phyloP scores from a whole-genome alignment of 352 stramenopile genomes.

The Globisporangium camurandrum region DNA sequence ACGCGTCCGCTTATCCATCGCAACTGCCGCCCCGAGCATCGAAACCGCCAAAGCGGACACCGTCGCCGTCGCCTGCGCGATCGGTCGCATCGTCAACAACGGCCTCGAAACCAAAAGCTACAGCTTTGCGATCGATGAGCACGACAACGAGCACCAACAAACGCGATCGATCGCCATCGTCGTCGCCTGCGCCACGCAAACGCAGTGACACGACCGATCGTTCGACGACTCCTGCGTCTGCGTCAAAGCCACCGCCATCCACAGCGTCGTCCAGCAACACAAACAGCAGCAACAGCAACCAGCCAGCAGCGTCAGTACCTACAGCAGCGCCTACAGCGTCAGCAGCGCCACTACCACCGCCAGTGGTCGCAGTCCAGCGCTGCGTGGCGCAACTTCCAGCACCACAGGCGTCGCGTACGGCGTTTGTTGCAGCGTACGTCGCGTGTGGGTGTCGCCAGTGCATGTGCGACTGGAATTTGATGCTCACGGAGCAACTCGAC shows the following conservation, averaged over 20 bases:
- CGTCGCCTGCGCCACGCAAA: background rate
- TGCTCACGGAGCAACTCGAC: slow-evolving; percentile 6
- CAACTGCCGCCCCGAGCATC: too few species aligned
- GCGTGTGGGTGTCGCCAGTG: slow-evolving; percentile 14
- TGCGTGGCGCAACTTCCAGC: slow-evolving; percentile 1
- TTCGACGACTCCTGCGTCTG: background rate
- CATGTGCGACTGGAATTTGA: slow-evolving; percentile 13
- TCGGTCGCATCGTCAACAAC: background rate
- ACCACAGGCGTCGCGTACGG: slow-evolving; percentile 7
- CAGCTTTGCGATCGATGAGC: too few species aligned
- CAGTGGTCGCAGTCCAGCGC: background rate
- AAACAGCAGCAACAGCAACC: background rate
- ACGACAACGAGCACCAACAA: too few species aligned
- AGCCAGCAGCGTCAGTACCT: background rate
- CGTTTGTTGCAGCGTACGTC: slow-evolving; percentile 11
- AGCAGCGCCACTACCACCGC: background rate
- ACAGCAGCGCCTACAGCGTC: too few species aligned
- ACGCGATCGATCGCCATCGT: background rate
- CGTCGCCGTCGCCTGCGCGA: background rate
- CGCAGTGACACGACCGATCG: background rate
- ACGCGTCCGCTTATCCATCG: too few species aligned
- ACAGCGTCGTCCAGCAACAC: background rate
- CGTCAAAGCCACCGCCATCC: background rate
- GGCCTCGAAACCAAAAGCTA: background rate
- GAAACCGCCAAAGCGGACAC: background rate